Evolutionary conservation across 805 yeast species (phyloP), one percentile per base, ranked within the genome.

Genomic region (Candida argentea): DNA sequence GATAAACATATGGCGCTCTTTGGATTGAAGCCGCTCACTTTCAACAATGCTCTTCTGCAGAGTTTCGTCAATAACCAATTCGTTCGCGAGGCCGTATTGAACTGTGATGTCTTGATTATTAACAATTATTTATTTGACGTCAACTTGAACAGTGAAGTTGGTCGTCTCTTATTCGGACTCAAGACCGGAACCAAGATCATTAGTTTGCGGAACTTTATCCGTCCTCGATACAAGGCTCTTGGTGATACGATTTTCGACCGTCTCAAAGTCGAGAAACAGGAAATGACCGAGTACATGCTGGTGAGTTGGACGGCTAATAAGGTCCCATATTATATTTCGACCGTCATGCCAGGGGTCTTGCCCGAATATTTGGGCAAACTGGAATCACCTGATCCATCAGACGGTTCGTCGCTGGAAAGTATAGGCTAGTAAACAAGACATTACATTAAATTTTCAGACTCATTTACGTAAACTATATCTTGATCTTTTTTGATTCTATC

Each of bases 251-350:
- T 83, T 9, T 56, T 84, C 36, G 84, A 77, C 44, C 63, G 76
- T 41, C 59, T 85, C 31, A 58, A 58, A 23, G 85, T 83, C 4
- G 72, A 72, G 31, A 72, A 70, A 39, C 61, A 51, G 30, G 73
- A 61, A 36, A 67, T 69, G 44, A 77, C 85, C 38, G 76, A 70
- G 11, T 68, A 70, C 30, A 73, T 76, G 31, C 72, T 86, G 24
- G 95, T 87, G 6, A 80, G 93, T 26, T 86, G 96, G 96, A 85
- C 95, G 0, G 75, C 77, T 5, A 84, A 81, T 26, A 85, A 85
- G 30, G 83, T 82, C 1, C 74, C 72, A 6, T 86, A 82, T 51
- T 87, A 70, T 49, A 71, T 87, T 5, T 72, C 91, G 10, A 76
- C 85, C 6, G 82, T 83, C 4, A 59, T 65, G 39, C 55, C 53